Percentiles rank a stretch among this genome's conserved stretches.
phyloP scores from a whole-genome alignment of 345 rosid species.

The Anastatica hierochuntica region DNA sequence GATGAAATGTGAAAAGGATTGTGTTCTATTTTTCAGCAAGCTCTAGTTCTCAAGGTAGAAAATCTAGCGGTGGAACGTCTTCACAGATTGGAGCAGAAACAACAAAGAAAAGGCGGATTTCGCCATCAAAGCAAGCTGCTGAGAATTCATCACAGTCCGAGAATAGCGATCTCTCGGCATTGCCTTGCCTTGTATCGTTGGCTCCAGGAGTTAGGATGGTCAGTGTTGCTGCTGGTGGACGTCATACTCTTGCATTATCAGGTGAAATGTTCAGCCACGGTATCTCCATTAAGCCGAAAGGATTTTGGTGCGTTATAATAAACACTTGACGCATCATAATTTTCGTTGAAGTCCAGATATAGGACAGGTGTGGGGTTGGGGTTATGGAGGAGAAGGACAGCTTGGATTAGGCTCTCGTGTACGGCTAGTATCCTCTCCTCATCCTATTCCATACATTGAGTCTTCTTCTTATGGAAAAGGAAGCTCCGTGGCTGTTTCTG shows the following conservation, averaged over 20 bases:
- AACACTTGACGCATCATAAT: conserved; percentile 28
- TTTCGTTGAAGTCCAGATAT: conserved; percentile 54
- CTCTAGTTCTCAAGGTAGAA: conserved; percentile 47
- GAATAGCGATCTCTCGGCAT: conserved; percentile 64
- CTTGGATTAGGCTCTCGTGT: conserved; percentile 94
- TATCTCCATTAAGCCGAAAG: conserved; percentile 14
- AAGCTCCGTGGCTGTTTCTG: conserved; percentile 37
- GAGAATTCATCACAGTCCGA: conserved; percentile 67
- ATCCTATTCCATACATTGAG: conserved; percentile 71
- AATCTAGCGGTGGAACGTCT: conserved; percentile 38
- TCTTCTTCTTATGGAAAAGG: conserved; percentile 50
- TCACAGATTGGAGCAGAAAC: conserved; percentile 41
- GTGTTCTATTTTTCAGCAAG: conserved; percentile 39
- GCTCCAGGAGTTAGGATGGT: conserved; percentile 81
- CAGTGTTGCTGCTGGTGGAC: conserved; percentile 91
- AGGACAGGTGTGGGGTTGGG: conserved; percentile 99
- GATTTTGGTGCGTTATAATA: not conserved
- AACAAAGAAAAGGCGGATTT: conserved; percentile 60
- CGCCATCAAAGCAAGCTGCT: conserved; percentile 59
- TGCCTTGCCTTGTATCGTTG: conserved; percentile 80
- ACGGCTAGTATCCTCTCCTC: conserved; percentile 92
- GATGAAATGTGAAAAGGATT: conserved; percentile 8
- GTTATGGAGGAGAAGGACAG: conserved; percentile 99
- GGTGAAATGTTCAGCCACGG: conserved; percentile 33
- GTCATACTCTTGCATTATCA: conserved; percentile 89